Evolutionary conservation across 306 rosid genomes (phyloP).

Genomic region (Pachyrhizus erosus): DNA sequence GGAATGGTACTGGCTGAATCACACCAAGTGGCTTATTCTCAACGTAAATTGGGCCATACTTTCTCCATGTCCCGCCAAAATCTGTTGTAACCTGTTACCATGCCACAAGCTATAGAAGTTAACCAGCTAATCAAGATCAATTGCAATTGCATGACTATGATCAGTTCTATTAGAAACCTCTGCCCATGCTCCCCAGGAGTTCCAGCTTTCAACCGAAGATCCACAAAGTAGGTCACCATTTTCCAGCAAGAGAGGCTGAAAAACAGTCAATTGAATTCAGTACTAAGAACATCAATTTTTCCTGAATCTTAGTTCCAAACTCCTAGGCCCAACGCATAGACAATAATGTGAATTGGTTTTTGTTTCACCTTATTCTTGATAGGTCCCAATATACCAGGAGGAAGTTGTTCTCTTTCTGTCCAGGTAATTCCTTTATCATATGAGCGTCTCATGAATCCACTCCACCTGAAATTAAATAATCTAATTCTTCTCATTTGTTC

Average conservation of each 20-base stretch:
- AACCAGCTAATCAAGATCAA: conserved; percentile 19
- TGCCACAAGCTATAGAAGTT: conserved; percentile 37
- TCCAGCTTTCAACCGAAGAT: conserved; percentile 97
- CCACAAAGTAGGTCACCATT: conserved; percentile 87
- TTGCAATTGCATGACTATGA: conserved; percentile 18
- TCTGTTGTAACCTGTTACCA: conserved; percentile 71
- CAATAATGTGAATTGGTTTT: conserved; percentile 18
- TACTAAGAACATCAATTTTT: neutral
- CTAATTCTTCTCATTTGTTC: neutral
- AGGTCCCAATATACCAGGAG: conserved; percentile 93
- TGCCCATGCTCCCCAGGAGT: conserved; percentile 98
- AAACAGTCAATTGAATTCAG: conserved; percentile 24
- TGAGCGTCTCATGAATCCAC: conserved; percentile 93
- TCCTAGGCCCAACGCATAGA: neutral
- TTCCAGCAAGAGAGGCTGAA: conserved; percentile 86
- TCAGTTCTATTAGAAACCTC: conserved; percentile 60
- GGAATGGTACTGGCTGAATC: conserved; percentile 92
- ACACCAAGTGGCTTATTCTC: conserved; percentile 72
- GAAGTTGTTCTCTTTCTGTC: conserved; percentile 96
- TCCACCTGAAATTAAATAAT: conserved; percentile 70
- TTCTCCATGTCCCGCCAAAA: conserved; percentile 77
- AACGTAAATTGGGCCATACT: conserved; percentile 80
- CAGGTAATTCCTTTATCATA: conserved; percentile 82
- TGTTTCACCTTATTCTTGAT: conserved; percentile 84
- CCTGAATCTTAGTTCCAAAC: neutral